Evolutionary conservation across 129 eudicot genomes (phyloP).

Genomic region (Solidago caesia): DNA sequence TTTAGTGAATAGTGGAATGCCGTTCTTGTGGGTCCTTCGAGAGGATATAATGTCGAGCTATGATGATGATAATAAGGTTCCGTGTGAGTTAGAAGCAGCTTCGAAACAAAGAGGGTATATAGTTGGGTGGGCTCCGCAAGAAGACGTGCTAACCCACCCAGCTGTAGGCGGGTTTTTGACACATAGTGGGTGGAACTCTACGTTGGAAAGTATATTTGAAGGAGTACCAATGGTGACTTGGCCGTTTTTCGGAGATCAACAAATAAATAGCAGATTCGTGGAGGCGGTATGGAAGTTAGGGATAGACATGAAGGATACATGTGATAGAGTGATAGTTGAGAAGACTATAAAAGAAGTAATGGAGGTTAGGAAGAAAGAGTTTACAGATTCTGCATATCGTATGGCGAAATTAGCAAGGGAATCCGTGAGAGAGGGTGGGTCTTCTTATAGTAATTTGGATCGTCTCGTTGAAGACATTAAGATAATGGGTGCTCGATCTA

Average conservation of each 20-base stretch:
- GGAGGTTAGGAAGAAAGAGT: constrained; percentile 42
- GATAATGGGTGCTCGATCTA: constrained; percentile 19
- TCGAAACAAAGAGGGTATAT: constrained; percentile 35
- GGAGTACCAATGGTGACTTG: constrained; percentile 40
- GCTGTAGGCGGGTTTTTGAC: constrained; percentile 48
- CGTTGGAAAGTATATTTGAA: constrained; percentile 36
- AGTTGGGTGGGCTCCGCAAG: constrained; percentile 51
- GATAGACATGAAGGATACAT: constrained; percentile 57
- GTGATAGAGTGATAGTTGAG: constrained; percentile 39
- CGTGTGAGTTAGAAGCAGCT: constrained; percentile 10
- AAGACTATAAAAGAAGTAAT: constrained; percentile 41
- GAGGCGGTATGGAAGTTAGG: constrained; percentile 48
- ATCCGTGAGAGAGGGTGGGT: constrained; percentile 47
- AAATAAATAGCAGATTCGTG: constrained; percentile 33
- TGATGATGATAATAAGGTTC: constrained; percentile 12
- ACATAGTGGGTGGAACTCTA: constrained; percentile 54
- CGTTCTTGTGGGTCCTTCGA: constrained; percentile 53
- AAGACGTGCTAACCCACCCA: constrained; percentile 38
- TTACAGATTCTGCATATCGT: neutral
- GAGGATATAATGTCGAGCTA: constrained; percentile 27
- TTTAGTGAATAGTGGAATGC: constrained; percentile 41
- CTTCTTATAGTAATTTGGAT: constrained; percentile 45
- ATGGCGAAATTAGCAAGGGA: constrained; percentile 33
- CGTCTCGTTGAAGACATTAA: constrained; percentile 53
- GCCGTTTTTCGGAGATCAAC: constrained; percentile 32